These are phyloP conservation scores for Endogone sp. DNA, from an alignment of 192 early-diverging fungal genomes.

Conservation along the genomic window DNA sequence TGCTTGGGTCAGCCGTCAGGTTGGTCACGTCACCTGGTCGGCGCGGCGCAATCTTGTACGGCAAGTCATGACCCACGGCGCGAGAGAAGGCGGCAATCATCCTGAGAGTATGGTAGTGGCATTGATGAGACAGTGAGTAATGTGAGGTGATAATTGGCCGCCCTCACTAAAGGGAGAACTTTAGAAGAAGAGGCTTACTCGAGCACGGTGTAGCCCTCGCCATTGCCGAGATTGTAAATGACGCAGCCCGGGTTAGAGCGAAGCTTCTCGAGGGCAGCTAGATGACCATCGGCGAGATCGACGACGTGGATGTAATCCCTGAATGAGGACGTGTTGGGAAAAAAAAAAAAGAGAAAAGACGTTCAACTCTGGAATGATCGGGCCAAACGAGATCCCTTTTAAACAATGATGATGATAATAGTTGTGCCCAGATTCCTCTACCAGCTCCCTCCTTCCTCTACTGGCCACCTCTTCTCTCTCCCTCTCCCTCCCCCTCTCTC, in stretches of 20 bases:
- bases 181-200: conserved; percentile 29
- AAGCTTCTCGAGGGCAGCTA: conserved; percentile 66
- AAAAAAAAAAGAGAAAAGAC: no score
- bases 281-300: conserved; percentile 83
- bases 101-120: neutral
- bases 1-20: conserved; percentile 41
- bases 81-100: neutral
- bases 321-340: conserved; percentile 25
- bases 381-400: no score
- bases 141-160: conserved; percentile 45
- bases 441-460: no score
- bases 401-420: no score
- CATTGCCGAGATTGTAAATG: conserved; percentile 81
- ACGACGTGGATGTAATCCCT: conserved; percentile 93
- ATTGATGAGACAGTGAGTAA: neutral
- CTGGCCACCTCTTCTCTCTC: no score
- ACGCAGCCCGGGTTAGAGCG: conserved; percentile 33
- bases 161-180: conserved; percentile 35
- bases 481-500: no score
- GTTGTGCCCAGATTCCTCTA: no score
- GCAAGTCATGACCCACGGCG: neutral
- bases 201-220: conserved; percentile 81
- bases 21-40: conserved; percentile 49
- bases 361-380: no score
- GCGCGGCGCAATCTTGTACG: conserved; percentile 30